Base-by-base conservation (phyloP, 371 early-diverging fungal genomes). In the Mucor mucedo region DNA sequence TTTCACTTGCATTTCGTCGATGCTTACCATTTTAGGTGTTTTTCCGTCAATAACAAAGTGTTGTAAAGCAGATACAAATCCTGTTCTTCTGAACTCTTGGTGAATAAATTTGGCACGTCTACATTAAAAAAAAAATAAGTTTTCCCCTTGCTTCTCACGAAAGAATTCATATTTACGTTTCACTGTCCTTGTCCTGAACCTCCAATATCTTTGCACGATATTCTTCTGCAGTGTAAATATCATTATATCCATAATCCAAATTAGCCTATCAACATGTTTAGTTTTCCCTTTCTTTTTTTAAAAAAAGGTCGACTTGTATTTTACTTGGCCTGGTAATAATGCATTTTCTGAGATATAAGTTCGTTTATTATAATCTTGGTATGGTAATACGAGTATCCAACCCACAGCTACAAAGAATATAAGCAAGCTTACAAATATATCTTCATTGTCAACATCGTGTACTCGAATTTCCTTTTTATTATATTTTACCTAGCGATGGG, bases 321-420 rank as follows among this genome's bases (percentile, higher is more conserved):
- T 41, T 80, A 89, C 90, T 73, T 87, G 84, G 52, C 87, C 93
- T 13, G 90, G 91, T 56, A 94, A 72, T 63, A 95, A 73, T 3
- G 95, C 94, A 58, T 93, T 95, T 73, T 95, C 95, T 1, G 90
- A 90, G 9, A 89, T 76, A 67, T 91, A 90, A 0, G 89, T 88
- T 27, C 59, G 52, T 63, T 80, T 84, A 57, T 77, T 87, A 59
- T 82, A 88, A 16, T 68, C 69, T 52, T 84, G 79, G 45, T 81
- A 78, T 13, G 87, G 84, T 7, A 87, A 62, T 21, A 81, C 56
- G 13, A 85, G 65, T 0, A 88, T 64, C 84, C 84, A 84, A 16
- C 65, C 56, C 59, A 83, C 69, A 7, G 79, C 87, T 13, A 84
- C 71, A 52, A 82, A 61, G 50, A 81, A 83, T 44, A 87, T 67